phyloP scores from a whole-genome alignment of 2,329 filamentous ascomycete genomes.

The Colletotrichum spinosum region DNA sequence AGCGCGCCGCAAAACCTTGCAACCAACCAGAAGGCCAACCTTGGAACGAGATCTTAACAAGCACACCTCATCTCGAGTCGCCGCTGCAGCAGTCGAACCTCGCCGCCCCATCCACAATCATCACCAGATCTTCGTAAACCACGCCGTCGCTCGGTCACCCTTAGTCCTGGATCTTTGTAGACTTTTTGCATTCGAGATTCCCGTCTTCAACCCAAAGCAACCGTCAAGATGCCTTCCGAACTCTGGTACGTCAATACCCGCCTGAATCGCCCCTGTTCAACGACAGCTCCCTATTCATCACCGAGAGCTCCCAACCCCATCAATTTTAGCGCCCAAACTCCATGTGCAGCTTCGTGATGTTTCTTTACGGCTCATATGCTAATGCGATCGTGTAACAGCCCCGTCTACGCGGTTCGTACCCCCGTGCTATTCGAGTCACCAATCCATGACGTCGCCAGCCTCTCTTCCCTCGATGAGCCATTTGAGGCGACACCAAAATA shows the following conservation, averaged over 20 bases:
- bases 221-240: slow-evolving; percentile 79
- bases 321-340: slow-evolving; percentile 15
- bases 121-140: slow-evolving; percentile 24
- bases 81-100: slow-evolving; percentile 37
- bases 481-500: slow-evolving; percentile 20
- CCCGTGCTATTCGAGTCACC: slow-evolving; percentile 37
- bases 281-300: slow-evolving; percentile 45
- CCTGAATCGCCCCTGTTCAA: slow-evolving; percentile 47
- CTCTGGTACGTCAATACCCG: slow-evolving; percentile 75
- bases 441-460: slow-evolving; percentile 38
- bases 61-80: slow-evolving; percentile 39
- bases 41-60: slow-evolving; percentile 52
- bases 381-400: slow-evolving; percentile 65
- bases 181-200: slow-evolving; percentile 27
- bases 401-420: slow-evolving; percentile 96
- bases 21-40: slow-evolving; percentile 51
- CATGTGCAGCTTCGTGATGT: slow-evolving; percentile 12
- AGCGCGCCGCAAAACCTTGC: slow-evolving; percentile 55
- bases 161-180: slow-evolving; percentile 24
- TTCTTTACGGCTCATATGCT: slow-evolving; percentile 37
- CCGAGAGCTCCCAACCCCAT: slow-evolving; percentile 45
- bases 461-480: slow-evolving; percentile 33
- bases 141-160: slow-evolving; percentile 36
- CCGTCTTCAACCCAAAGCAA: slow-evolving; percentile 42
- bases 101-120: slow-evolving; percentile 24